Conservation (phyloP, 176 grass and related monocot species). For the Carex kokanica region DNA sequence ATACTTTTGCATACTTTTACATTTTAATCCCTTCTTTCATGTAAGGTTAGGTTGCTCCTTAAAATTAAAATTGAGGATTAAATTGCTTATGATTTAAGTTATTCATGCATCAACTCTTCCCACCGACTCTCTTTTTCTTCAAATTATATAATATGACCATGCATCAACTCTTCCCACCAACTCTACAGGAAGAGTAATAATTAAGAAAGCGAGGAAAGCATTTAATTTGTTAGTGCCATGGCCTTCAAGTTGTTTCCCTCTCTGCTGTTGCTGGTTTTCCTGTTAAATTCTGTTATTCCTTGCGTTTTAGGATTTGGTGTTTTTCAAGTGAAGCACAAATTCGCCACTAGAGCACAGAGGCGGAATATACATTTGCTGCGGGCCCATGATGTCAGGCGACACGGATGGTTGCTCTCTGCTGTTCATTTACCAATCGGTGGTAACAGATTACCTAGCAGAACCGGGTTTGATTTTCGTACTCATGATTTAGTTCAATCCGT, state of each 20-base stretch:
- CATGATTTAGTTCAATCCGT: neutral
- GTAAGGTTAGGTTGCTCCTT: too few relatives aligned
- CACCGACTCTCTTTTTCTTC: too few relatives aligned
- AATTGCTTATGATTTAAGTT: too few relatives aligned
- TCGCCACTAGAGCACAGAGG: conserved; percentile 22
- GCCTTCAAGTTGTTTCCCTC: conserved; percentile 21
- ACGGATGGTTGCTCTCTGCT: conserved; percentile 43
- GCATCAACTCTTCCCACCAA: too few relatives aligned
- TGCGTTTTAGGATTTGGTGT: conserved; percentile 42
- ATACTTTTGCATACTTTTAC: too few relatives aligned
- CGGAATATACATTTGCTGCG: conserved; percentile 39
- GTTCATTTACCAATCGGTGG: conserved; percentile 70
- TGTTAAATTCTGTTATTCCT: neutral
- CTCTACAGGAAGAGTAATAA: neutral
- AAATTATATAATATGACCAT: too few relatives aligned
- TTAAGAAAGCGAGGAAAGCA: neutral
- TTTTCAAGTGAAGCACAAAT: conserved; percentile 72
- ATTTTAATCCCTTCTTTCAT: too few relatives aligned
- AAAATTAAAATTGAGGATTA: too few relatives aligned
- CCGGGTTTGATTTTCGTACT: conserved; percentile 43
- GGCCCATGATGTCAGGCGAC: conserved; percentile 50
- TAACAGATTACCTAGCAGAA: conserved; percentile 61
- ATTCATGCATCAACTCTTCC: too few relatives aligned
- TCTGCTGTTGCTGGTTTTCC: neutral
- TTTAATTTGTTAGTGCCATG: conserved; percentile 1